Evolutionary conservation across 192 early-diverging fungal species (phyloP).

Genomic region (Pilaira anomala): DNA sequence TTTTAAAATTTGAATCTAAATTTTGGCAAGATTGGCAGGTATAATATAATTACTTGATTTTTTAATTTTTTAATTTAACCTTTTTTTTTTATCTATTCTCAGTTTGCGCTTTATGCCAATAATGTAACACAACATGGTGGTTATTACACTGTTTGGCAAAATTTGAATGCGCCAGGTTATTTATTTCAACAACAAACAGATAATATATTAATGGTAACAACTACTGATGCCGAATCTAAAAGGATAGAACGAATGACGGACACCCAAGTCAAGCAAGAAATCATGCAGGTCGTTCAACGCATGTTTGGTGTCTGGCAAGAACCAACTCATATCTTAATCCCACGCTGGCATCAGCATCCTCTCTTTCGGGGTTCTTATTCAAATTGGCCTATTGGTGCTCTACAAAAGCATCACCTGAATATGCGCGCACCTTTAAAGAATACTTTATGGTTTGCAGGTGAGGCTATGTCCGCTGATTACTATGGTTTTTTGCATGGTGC

Average conservation of each 20-base stretch:
- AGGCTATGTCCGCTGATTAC: conserved; percentile 30
- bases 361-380: conserved; percentile 41
- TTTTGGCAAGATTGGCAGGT: conserved; percentile 41
- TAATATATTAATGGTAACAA: conserved; percentile 37
- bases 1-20: conserved; percentile 33
- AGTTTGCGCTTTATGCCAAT: conserved; percentile 34
- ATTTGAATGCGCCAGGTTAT: conserved; percentile 24
- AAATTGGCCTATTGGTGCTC: conserved; percentile 39
- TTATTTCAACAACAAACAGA: conserved; percentile 5
- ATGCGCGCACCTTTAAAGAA: conserved; percentile 34
- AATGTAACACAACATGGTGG: conserved; percentile 13
- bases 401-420: conserved; percentile 29
- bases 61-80: not conserved
- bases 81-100: not conserved
- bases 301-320: conserved; percentile 25
- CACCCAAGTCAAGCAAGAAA: conserved; percentile 13
- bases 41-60: not conserved
- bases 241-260: conserved; percentile 25
- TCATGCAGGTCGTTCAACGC: conserved; percentile 8
- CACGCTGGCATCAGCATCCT: conserved; percentile 38
- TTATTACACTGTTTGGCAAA: conserved; percentile 24
- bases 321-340: conserved; percentile 33
- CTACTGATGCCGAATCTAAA: conserved; percentile 20
- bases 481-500: conserved; percentile 45
- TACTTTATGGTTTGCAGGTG: conserved; percentile 42